phyloP scores from a whole-genome alignment of 495 filamentous ascomycete species.

The Aspergillus baeticus region DNA sequence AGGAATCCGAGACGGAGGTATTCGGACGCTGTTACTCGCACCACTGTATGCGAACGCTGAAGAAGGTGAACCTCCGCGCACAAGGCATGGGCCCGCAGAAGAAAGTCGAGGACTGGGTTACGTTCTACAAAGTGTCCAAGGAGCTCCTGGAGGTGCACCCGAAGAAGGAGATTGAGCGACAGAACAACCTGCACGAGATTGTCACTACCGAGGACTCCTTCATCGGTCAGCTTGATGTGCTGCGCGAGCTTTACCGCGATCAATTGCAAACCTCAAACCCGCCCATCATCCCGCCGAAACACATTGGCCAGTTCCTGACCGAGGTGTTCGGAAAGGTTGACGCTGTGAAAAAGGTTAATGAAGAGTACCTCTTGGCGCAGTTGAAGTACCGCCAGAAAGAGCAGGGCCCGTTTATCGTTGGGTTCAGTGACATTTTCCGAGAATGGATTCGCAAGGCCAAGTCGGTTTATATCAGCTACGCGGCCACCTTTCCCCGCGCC shows the following conservation, averaged over 20 bases:
- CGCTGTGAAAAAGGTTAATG: conserved; percentile 84
- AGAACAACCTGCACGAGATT: conserved; percentile 95
- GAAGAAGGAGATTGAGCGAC: conserved; percentile 88
- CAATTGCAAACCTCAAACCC: conserved; percentile 70
- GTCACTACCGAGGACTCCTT: conserved; percentile 89
- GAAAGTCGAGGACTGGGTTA: conserved; percentile 81
- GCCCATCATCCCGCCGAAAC: conserved; percentile 73
- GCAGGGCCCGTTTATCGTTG: conserved; percentile 89
- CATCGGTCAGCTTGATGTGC: conserved; percentile 81
- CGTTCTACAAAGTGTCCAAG: conserved; percentile 83
- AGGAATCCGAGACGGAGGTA: conserved; percentile 59
- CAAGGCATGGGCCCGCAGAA: conserved; percentile 66
- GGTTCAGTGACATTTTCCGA: conserved; percentile 96
- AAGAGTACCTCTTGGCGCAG: conserved; percentile 90
- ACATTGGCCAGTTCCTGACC: conserved; percentile 70
- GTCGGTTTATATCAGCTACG: conserved; percentile 86
- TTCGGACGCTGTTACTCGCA: conserved; percentile 84
- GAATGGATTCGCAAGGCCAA: conserved; percentile 98
- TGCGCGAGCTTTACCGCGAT: conserved; percentile 85
- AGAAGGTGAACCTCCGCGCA: conserved; percentile 83
- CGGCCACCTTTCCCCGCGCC: conserved; percentile 81
- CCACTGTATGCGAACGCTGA: conserved; percentile 90
- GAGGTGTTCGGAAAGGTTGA: conserved; percentile 92
- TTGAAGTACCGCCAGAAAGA: conserved; percentile 97
- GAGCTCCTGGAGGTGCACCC: conserved; percentile 64